phyloP scores from a whole-genome alignment of 192 early-diverging fungal genomes.

The Coemansia sp. region DNA sequence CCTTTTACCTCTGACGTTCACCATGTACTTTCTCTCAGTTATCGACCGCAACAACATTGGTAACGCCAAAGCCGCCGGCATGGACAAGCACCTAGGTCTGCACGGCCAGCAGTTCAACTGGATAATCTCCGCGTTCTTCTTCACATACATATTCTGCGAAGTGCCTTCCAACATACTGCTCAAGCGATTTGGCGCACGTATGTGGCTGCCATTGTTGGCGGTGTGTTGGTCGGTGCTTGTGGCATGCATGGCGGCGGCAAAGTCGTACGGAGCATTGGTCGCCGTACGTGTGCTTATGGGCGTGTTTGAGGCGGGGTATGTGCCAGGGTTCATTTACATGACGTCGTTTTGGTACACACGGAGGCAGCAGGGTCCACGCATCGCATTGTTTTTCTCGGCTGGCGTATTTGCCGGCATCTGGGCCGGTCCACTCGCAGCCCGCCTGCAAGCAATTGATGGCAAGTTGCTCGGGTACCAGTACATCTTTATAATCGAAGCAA shows the following conservation, averaged over 20 bases:
- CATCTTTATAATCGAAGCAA: conserved; percentile 63
- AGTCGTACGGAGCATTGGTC: conserved; percentile 56
- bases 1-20: conserved; percentile 57
- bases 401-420: conserved; percentile 53
- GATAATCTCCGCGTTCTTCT: conserved; percentile 61
- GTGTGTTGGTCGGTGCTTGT: conserved; percentile 50
- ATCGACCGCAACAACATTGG: conserved; percentile 57
- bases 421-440: conserved; percentile 46
- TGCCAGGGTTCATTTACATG: conserved; percentile 68
- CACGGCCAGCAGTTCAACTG: conserved; percentile 55
- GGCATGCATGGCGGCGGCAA: conserved; percentile 61
- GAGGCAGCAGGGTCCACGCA: conserved; percentile 46
- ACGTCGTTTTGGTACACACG: conserved; percentile 58
- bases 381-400: conserved; percentile 55
- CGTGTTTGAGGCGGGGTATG: conserved; percentile 63
- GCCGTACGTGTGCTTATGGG: conserved; percentile 48
- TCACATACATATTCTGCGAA: conserved; percentile 65
- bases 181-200: conserved; percentile 36
- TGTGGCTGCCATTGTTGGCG: conserved; percentile 53
- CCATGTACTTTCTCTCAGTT: conserved; percentile 51
- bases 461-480: conserved; percentile 42
- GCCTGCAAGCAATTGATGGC: conserved; percentile 35
- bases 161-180: conserved; percentile 63
- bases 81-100: conserved; percentile 42
- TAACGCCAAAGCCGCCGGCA: conserved; percentile 47